phyloP scores from a whole-genome alignment of 176 grass and related monocot genomes.

The Panicum miliaceum region DNA sequence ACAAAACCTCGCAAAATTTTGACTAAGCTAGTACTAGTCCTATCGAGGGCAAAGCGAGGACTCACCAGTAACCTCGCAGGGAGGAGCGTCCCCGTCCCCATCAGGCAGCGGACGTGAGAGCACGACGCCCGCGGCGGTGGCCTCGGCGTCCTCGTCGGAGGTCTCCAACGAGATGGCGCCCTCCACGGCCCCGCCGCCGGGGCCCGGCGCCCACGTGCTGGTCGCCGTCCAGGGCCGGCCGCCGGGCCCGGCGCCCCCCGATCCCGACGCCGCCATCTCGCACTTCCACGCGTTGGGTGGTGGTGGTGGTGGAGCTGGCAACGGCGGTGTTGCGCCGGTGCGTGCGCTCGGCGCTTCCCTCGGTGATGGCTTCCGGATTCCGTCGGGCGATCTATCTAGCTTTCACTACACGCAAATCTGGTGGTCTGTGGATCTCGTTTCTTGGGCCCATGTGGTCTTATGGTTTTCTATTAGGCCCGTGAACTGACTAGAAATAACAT shows the following conservation, averaged over 20 bases:
- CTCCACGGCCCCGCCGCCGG: constrained; percentile 47
- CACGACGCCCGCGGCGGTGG: constrained; percentile 4
- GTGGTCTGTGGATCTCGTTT: neutral
- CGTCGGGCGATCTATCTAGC: constrained; percentile 47
- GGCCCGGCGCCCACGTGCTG: constrained; percentile 48
- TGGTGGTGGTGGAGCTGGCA: neutral
- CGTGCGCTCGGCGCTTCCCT: constrained; percentile 27
- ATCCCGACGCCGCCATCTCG: constrained; percentile 48
- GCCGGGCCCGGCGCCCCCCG: neutral
- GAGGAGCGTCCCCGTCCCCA: constrained; percentile 22
- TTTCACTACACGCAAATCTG: constrained; percentile 37
- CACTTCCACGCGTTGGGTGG: neutral
- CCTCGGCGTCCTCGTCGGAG: constrained; percentile 46
- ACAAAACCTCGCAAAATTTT: constrained; percentile 22
- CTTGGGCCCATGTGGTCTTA: neutral
- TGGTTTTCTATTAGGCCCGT: neutral
- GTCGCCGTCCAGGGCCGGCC: constrained; percentile 46
- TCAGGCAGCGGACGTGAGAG: constrained; percentile 7
- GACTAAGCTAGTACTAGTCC: neutral
- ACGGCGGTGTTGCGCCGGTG: constrained; percentile 22
- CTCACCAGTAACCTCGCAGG: constrained; percentile 72
- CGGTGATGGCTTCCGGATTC: constrained; percentile 37
- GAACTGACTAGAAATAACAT: neutral
- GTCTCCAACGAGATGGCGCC: constrained; percentile 72
- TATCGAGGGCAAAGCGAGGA: neutral